phyloP scores from a whole-genome alignment of 202 grass and related monocot species.

The Schoenoplectus tabernaemontani region DNA sequence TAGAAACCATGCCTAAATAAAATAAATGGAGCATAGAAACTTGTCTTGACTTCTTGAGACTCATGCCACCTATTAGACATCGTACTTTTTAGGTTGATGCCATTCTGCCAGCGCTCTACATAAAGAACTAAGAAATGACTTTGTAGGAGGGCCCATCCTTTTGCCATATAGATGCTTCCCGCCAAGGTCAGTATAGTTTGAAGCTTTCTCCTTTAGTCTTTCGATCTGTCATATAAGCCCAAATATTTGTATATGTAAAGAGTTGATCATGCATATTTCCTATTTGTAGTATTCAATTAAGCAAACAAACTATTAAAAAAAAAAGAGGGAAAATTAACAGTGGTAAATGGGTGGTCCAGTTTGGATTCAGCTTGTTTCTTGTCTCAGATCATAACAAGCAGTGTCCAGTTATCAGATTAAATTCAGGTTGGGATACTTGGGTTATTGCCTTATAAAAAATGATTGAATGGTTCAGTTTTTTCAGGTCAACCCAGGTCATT shows the following conservation, averaged over 20 bases:
- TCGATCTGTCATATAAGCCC: slow-evolving; percentile 48
- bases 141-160: slow-evolving; percentile 47
- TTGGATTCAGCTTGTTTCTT: neutral
- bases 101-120: slow-evolving; percentile 64
- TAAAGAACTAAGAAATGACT: slow-evolving; percentile 62
- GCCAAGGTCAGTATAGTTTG: slow-evolving; percentile 79
- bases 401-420: neutral
- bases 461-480: neutral
- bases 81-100: slow-evolving; percentile 89
- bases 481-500: neutral
- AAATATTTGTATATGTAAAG: neutral
- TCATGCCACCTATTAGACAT: slow-evolving; percentile 25
- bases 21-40: slow-evolving; percentile 23
- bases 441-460: neutral
- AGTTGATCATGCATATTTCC: neutral
- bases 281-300: neutral
- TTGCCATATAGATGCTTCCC: slow-evolving; percentile 89
- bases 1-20: slow-evolving; percentile 54
- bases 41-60: neutral
- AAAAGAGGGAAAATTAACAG: neutral
- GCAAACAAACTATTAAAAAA: neutral
- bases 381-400: neutral
- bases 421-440: neutral
- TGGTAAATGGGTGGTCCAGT: neutral
- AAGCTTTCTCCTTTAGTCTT: slow-evolving; percentile 48